phyloP scores from a whole-genome alignment of 352 stramenopile genomes.

The Pythium periplocum region DNA sequence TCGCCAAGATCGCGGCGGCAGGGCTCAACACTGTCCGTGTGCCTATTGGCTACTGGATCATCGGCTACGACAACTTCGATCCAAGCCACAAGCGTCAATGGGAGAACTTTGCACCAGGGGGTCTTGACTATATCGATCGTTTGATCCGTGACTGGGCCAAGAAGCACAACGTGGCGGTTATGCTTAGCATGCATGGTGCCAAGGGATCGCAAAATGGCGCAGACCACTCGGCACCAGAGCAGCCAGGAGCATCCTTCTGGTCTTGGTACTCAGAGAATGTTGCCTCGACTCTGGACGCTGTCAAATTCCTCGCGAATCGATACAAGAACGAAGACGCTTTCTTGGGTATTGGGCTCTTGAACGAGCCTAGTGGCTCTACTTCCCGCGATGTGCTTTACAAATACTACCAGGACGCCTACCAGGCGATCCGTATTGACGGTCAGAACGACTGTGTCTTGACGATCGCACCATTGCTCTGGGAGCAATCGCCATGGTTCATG shows the following conservation, averaged over 20 bases:
- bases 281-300: conserved; percentile 49
- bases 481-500: conserved; percentile 29
- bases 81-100: conserved; percentile 21
- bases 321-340: conserved; percentile 41
- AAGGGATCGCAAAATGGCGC: conserved; percentile 73
- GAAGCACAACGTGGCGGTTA: conserved; percentile 60
- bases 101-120: conserved; percentile 29
- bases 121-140: conserved; percentile 62
- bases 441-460: conserved; percentile 45
- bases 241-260: conserved; percentile 25
- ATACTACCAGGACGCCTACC: conserved; percentile 56
- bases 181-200: conserved; percentile 70
- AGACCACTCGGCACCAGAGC: conserved; percentile 49
- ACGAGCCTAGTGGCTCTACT: conserved; percentile 51
- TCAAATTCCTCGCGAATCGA: conserved; percentile 36
- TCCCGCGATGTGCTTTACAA: conserved; percentile 31
- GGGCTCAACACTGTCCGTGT: conserved; percentile 76
- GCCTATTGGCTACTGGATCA: conserved; percentile 77
- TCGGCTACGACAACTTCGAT: conserved; percentile 26
- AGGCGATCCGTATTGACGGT: conserved; percentile 38
- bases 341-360: conserved; percentile 72
- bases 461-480: conserved; percentile 37
- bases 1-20: conserved; percentile 45
- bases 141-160: conserved; percentile 75
- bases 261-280: conserved; percentile 42